These are phyloP conservation scores for Rhynchosporium graminicola DNA, from an alignment of 2,329 filamentous ascomycete genomes.

Conservation along the genomic window DNA sequence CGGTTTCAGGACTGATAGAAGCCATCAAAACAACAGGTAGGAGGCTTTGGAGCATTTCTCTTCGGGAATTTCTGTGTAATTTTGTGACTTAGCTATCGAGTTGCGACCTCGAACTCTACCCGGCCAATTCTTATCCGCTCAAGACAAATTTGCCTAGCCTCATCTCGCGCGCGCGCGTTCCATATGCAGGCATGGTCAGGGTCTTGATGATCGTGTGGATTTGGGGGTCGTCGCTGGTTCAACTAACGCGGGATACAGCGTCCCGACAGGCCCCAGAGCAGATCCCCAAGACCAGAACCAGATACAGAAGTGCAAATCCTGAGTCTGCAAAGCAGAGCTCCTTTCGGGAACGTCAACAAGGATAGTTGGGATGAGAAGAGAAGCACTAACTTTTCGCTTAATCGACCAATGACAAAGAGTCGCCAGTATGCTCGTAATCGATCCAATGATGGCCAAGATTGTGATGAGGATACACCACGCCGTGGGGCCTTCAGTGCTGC, in stretches of 20 bases:
- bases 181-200: neutral
- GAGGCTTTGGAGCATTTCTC: too few species aligned
- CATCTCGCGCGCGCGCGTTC: constrained; percentile 3
- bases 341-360: constrained; percentile 14
- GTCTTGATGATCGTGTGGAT: neutral
- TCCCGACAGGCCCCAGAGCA: constrained; percentile 14
- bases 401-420: neutral
- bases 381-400: constrained; percentile 3
- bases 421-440: constrained; percentile 9
- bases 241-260: constrained; percentile 7
- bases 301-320: constrained; percentile 17
- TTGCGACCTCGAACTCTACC: too few species aligned
- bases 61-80: too few species aligned
- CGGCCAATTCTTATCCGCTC: too few species aligned
- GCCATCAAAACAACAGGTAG: too few species aligned
- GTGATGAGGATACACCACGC: neutral
- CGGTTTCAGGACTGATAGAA: too few species aligned
- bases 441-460: constrained; percentile 7
- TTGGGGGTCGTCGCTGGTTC: neutral
- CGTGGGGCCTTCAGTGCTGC: neutral
- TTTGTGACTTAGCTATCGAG: too few species aligned
- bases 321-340: constrained; percentile 5
- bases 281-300: constrained; percentile 6
- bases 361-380: constrained; percentile 10
- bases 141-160: neutral